These are phyloP conservation scores for Bondarzewia mesenterica DNA, from an alignment of 1,284 basidiomycete species.

Conservation along the genomic window DNA sequence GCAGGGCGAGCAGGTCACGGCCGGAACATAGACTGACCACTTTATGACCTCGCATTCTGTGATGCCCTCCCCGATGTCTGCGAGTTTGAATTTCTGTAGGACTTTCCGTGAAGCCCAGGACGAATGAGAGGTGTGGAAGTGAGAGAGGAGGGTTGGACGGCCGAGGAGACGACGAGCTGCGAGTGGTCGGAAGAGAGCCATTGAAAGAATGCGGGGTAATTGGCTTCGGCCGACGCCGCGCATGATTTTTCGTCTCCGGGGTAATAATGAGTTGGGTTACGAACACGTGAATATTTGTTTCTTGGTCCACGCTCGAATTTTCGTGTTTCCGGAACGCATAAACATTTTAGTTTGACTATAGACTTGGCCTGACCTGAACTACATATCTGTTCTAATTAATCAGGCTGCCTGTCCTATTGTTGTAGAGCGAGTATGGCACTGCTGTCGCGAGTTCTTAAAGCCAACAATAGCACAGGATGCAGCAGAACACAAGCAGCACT, in stretches of 20 bases:
- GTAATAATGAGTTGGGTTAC: too few relatives aligned
- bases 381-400: too few relatives aligned
- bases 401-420: too few relatives aligned
- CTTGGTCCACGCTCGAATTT: too few relatives aligned
- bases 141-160: constrained; percentile 19
- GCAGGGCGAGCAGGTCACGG: constrained; percentile 10
- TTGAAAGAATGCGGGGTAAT: constrained; percentile 2
- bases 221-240: constrained; percentile 1
- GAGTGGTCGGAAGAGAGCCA: constrained; percentile 10
- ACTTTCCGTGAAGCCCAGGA: constrained; percentile 34
- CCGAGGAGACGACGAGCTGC: constrained; percentile 4
- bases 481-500: too few relatives aligned
- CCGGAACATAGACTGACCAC: constrained; percentile 51
- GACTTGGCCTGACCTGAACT: too few relatives aligned
- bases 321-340: too few relatives aligned
- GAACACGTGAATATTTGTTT: too few relatives aligned
- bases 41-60: constrained; percentile 87
- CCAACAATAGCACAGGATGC: too few relatives aligned
- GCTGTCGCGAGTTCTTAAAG: too few relatives aligned
- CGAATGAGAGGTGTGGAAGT: constrained; percentile 38
- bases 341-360: too few relatives aligned
- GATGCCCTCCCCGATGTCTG: constrained; percentile 91
- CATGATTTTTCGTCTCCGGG: neutral
- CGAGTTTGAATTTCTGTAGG: constrained; percentile 76
- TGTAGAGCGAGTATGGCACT: too few relatives aligned